phyloP scores from a whole-genome alignment of 2,329 filamentous ascomycete genomes.

The Sporothrix pallida region DNA sequence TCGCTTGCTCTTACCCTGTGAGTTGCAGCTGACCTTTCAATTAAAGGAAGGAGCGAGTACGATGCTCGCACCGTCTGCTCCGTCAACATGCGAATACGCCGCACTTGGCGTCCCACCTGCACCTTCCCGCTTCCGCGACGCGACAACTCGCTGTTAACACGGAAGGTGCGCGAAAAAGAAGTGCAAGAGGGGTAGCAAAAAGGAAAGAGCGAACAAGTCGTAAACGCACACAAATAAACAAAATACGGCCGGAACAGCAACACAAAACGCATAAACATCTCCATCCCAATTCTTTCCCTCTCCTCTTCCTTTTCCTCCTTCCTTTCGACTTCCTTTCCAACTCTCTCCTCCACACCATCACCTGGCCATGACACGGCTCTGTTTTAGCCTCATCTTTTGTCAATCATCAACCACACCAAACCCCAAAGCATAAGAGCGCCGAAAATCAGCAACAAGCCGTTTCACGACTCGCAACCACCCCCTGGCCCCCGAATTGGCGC shows the following conservation, averaged over 20 bases:
- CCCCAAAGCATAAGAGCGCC: conserved; percentile 33
- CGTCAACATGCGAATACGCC: not conserved
- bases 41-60: not conserved
- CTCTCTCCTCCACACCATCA: not conserved
- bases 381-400: conserved; percentile 26
- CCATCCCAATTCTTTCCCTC: not conserved
- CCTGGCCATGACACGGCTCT: conserved; percentile 1
- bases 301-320: conserved; percentile 1
- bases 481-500: conserved; percentile 32
- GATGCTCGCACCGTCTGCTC: not conserved
- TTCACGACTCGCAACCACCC: conserved; percentile 31
- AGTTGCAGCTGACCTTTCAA: not conserved
- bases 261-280: conserved; percentile 25
- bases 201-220: conserved; percentile 29
- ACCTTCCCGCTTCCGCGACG: conserved; percentile 28
- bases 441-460: conserved; percentile 32
- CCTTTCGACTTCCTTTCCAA: not conserved
- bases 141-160: conserved; percentile 17
- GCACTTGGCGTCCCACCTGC: conserved; percentile 19
- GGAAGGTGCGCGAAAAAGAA: conserved; percentile 32
- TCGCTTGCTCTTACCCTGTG: too few species aligned
- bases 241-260: conserved; percentile 24
- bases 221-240: conserved; percentile 30
- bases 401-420: not conserved
- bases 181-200: conserved; percentile 10